Evolutionary conservation across 805 yeast species (phyloP), one percentile per base, ranked within the genome.

Genomic region (Ogataea trehalophila): DNA sequence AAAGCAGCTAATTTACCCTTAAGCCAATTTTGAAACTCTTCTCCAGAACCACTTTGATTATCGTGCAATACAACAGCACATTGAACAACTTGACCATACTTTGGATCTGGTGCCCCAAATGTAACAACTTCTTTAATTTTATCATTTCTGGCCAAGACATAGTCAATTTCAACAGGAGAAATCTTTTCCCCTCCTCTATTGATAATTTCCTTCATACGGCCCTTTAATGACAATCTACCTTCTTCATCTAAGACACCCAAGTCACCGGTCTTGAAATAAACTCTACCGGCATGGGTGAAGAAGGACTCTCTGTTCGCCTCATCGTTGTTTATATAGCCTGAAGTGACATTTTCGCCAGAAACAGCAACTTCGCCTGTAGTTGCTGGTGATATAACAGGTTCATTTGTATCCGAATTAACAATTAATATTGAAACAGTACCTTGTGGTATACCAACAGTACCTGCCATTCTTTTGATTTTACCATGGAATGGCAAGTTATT

Each of bases 171-270:
- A 52, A 81, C 75, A 5, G 91, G 91, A 3, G 86, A 77, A 50
- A 84, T 83, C 64, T 85, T 84, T 65, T 84, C 91, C 47, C 91
- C 91, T 22, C 87, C 91, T 44, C 89, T 76, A 62, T 83, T 84
- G 58, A 84, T 85, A 55, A 85, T 69, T 63, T 84, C 91, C 64
- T 85, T 84, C 55, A 85, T 73, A 51, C 91, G 73, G 33, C 91
- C 90, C 26, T 87, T 83, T 52, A 84, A 69, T 13, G 73, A 71
- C 31, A 84, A 65, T 59, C 79, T 78, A 0, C 83, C 82, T 44
- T 83, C 84, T 5, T 63, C 56, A 58, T 83, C 86, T 43, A 79
- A 61, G 54, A 66, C 74, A 2, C 90, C 91, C 61, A 85, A 86
- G 60, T 85, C 94, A 42, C 94, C 94, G 5, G 94, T 85, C 52